Conservation (phyloP, 352 stramenopile genomes). For the Globisporangium splendens region DNA sequence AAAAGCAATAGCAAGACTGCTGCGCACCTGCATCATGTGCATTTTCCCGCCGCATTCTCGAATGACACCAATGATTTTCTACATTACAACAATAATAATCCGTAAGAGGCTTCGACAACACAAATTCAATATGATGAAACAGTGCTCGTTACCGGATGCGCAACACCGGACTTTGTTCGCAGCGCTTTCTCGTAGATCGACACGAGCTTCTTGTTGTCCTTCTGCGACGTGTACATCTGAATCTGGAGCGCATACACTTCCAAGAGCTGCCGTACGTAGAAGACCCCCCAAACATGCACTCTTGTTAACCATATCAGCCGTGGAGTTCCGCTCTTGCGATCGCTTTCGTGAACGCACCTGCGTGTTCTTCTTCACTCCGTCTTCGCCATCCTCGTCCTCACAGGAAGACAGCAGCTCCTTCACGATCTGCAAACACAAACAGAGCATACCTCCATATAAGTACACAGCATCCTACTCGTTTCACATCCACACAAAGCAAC, state of each 20-base stretch:
- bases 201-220: conserved; percentile 93
- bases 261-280: conserved; percentile 77
- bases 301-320: not conserved
- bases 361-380: conserved; percentile 80
- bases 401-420: conserved; percentile 86
- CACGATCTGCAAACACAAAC: conserved; percentile 44
- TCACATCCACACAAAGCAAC: not conserved
- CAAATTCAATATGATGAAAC: not conserved
- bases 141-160: conserved; percentile 62
- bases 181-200: conserved; percentile 91
- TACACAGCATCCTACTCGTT: not conserved
- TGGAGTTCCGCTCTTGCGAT: not conserved
- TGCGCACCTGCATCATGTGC: conserved; percentile 89
- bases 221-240: conserved; percentile 91
- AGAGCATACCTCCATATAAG: not conserved
- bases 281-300: conserved; percentile 12
- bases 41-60: conserved; percentile 95
- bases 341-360: conserved; percentile 28
- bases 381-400: conserved; percentile 80
- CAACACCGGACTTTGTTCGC: conserved; percentile 86
- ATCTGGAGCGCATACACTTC: conserved; percentile 93
- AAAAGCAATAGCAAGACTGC: not conserved
- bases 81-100: too few species aligned
- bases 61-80: conserved; percentile 93
- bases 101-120: too few species aligned